Evolutionary conservation across 306 rosid species (phyloP).

Genomic region (Prosopis cineraria): DNA sequence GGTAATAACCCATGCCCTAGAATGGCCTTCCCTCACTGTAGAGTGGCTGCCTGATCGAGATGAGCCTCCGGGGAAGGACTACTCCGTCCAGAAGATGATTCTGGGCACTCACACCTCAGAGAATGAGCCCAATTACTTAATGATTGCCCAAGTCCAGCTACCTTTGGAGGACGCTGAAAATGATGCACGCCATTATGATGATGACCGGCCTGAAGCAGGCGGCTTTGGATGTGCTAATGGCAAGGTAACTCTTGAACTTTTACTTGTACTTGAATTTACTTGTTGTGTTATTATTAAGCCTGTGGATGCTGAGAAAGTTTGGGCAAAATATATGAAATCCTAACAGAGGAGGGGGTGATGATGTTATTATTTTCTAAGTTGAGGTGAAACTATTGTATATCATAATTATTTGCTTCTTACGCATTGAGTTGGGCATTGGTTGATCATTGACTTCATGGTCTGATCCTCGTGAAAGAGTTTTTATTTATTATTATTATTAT

Average conservation of each 20-base stretch:
- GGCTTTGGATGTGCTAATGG: constrained; percentile 94
- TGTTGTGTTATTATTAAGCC: background rate
- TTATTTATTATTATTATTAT: too few relatives aligned
- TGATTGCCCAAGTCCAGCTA: constrained; percentile 96
- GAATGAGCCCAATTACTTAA: constrained; percentile 93
- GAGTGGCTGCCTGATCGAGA: constrained; percentile 94
- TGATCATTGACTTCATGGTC: background rate
- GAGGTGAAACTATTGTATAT: background rate
- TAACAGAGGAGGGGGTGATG: background rate
- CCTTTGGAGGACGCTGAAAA: constrained; percentile 94
- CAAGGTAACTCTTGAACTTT: constrained; percentile 47
- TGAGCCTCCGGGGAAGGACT: constrained; percentile 95
- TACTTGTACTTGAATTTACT: background rate
- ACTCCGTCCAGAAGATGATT: constrained; percentile 88
- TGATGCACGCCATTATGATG: constrained; percentile 92
- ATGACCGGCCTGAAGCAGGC: constrained; percentile 77
- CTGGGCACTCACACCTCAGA: constrained; percentile 96
- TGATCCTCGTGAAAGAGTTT: background rate
- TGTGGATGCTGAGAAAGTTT: background rate
- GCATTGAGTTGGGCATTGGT: background rate
- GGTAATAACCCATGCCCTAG: constrained; percentile 93
- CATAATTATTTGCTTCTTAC: too few relatives aligned
- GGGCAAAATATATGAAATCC: background rate
- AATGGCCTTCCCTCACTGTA: constrained; percentile 98
- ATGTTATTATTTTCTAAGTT: background rate